phyloP scores from a whole-genome alignment of 2,329 filamentous ascomycete species.

The Cladosporium velox region DNA sequence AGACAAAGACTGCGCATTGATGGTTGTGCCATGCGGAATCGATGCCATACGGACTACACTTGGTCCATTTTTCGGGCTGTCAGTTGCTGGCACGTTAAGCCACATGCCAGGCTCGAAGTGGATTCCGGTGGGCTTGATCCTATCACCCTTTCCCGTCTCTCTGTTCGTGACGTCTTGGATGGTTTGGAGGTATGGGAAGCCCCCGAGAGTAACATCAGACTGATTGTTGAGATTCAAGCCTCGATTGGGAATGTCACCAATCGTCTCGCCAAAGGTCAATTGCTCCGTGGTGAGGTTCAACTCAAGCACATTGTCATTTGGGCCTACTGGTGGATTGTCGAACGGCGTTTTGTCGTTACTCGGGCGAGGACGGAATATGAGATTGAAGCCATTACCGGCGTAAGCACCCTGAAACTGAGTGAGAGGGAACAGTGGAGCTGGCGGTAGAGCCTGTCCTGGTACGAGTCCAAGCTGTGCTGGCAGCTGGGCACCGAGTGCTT shows the following conservation, averaged over 20 bases:
- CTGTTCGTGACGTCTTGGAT: slow-evolving; percentile 40
- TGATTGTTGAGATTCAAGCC: slow-evolving; percentile 35
- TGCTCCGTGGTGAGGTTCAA: slow-evolving; percentile 45
- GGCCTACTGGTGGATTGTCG: slow-evolving; percentile 11
- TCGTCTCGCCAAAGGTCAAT: slow-evolving; percentile 35
- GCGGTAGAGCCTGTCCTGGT: background rate
- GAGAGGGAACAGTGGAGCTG: slow-evolving; percentile 1
- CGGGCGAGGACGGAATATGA: slow-evolving; percentile 43
- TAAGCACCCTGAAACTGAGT: slow-evolving; percentile 25
- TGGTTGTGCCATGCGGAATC: slow-evolving; percentile 49
- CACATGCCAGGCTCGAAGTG: slow-evolving; percentile 48
- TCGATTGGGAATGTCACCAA: slow-evolving; percentile 45
- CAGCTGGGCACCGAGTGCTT: background rate
- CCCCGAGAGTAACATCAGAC: slow-evolving; percentile 40
- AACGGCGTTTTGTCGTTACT: background rate
- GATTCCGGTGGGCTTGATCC: slow-evolving; percentile 34
- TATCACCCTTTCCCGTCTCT: slow-evolving; percentile 28
- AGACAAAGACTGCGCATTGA: slow-evolving; percentile 43
- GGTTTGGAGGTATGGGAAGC: slow-evolving; percentile 42
- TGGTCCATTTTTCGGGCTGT: slow-evolving; percentile 21
- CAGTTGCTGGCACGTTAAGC: slow-evolving; percentile 41
- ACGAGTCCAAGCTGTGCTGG: background rate
- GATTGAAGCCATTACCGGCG: slow-evolving; percentile 42
- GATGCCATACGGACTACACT: slow-evolving; percentile 44
- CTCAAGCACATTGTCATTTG: slow-evolving; percentile 40